Evolutionary conservation across 345 rosid species (phyloP).

Genomic region (Lepidium africanum): DNA sequence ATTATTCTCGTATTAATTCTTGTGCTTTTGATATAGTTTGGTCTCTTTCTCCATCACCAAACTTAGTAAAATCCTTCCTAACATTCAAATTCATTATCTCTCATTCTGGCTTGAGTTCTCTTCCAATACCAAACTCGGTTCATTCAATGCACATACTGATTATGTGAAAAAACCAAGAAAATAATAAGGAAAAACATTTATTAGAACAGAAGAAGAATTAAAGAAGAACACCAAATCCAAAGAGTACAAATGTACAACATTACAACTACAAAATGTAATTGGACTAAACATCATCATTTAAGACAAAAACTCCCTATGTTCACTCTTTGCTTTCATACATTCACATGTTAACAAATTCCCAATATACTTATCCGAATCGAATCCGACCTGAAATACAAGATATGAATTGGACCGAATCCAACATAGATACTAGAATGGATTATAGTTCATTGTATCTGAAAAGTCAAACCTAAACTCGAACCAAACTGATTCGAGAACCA

Average conservation of each 20-base stretch:
- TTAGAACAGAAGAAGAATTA: background rate
- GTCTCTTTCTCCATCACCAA: background rate
- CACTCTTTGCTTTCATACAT: background rate
- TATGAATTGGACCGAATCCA: no score
- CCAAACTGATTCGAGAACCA: no score
- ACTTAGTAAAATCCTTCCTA: background rate
- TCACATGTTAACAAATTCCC: background rate
- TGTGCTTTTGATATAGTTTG: background rate
- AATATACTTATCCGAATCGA: no score
- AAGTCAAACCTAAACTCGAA: no score
- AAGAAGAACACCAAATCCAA: constrained; percentile 7
- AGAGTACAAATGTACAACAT: background rate
- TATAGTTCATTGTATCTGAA: no score
- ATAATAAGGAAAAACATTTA: background rate
- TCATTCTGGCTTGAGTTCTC: background rate
- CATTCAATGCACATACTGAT: constrained; percentile 19
- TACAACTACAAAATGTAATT: constrained; percentile 8
- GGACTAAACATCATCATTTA: constrained; percentile 16
- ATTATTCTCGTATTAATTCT: background rate
- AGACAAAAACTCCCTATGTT: background rate
- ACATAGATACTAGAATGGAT: no score
- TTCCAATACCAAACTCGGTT: constrained; percentile 15
- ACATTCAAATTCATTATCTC: constrained; percentile 14
- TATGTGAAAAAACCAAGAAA: constrained; percentile 4
- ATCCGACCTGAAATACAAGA: no score